Evolutionary conservation across 306 rosid genomes (phyloP), one percentile per base, ranked within the genome.

Genomic region (Cicer yamashitae): DNA sequence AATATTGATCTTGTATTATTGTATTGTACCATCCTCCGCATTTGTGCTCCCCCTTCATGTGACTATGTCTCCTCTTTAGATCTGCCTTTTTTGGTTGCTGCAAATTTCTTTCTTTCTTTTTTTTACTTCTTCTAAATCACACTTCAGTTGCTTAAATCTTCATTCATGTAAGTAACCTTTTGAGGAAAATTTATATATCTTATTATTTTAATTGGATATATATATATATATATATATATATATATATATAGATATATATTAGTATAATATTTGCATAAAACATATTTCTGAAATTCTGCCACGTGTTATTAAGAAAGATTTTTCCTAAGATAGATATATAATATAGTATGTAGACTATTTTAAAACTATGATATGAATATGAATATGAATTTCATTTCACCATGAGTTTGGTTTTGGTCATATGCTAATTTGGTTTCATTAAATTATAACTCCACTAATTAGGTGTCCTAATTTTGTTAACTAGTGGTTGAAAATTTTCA

Each of bases 41-140:
- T 75, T 20, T 88, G 67, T 66, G 80, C 22, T 69, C 65, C 51
- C 45, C 60, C 20, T 39, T 82, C 86, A 84, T 73, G 81, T 75
- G 84, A 47, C 57, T 54, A 58, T 84, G 86, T 72, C 88, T 73
- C 83, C 54, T 73, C 74, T 70, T 46, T 47, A 40, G 74, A 82
- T 87, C 86, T 14, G 9, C 47, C 22, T 79, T 77, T 45, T 64
- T 79, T 17, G 43, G 15, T 51, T 11, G 22, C 34, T 83, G 74
- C 18, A 62, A 77, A 47, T 72, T 81, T 82, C 67, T 20, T n/a
- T 34, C 18, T 8, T 17, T 51, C 76, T 25, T 51, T 63, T 6
- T 25, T n/a, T 14, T 51, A 61, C 2, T 56, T 83, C 48, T 67
- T 70, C 30, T 61, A 60, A 74, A 51, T 6, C 76, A 40, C 34